A percentile compares a stretch with the other conserved stretches of the same genome.
phyloP scores from a whole-genome alignment of 106 monocot species.

The Phalaenopsis equestris region DNA sequence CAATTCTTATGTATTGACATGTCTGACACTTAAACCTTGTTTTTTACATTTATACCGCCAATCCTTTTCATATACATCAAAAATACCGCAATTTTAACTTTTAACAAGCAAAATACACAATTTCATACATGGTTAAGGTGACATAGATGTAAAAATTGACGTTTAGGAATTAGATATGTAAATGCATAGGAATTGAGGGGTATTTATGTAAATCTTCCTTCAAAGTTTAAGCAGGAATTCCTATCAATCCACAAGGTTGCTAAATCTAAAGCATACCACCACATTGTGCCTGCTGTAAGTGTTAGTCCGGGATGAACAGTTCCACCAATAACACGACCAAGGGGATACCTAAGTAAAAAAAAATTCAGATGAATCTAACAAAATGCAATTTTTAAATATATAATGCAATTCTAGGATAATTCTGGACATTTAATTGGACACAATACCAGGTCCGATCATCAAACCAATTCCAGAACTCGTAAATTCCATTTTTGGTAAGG shows the following conservation, averaged over 20 bases:
- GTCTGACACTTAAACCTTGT: too few relatives aligned
- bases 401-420: not conserved
- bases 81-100: too few relatives aligned
- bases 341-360: conserved; percentile 73
- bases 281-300: conserved; percentile 85
- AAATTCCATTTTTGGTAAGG: conserved; percentile 94
- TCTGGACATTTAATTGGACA: not conserved
- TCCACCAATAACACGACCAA: conserved; percentile 99
- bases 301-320: conserved; percentile 98
- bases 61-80: too few relatives aligned
- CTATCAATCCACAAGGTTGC: not conserved
- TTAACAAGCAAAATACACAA: too few relatives aligned
- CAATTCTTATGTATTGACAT: too few relatives aligned
- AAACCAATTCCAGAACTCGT: conserved; percentile 99
- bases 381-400: not conserved
- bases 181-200: too few relatives aligned
- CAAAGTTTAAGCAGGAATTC: not conserved
- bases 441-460: conserved; percentile 94
- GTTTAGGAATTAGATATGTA: too few relatives aligned
- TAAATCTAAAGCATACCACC: conserved; percentile 55
- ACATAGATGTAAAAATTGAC: too few relatives aligned
- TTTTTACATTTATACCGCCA: too few relatives aligned
- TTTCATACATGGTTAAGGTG: too few relatives aligned
- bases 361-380: not conserved
- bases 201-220: too few relatives aligned